Conservation (phyloP, 2,329 filamentous ascomycete genomes). For the Cercospora brassicicola region DNA sequence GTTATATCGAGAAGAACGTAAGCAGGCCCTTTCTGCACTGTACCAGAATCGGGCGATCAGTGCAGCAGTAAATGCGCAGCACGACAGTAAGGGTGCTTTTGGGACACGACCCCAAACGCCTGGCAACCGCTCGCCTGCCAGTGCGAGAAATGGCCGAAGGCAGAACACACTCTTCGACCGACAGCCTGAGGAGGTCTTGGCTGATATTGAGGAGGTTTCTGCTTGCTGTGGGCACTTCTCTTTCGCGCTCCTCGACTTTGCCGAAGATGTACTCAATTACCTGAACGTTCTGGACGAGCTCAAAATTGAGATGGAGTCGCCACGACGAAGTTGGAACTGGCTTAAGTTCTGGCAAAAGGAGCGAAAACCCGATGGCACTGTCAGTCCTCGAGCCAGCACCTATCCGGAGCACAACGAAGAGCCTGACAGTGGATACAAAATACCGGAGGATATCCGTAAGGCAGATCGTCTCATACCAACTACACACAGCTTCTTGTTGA, state of each 20-base stretch:
- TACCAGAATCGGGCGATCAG: conserved; percentile 79
- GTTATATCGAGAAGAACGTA: conserved; percentile 74
- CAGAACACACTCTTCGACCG: conserved; percentile 26
- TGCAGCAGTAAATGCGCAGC: conserved; percentile 36
- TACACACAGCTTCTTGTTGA: conserved; percentile 31
- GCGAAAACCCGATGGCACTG: conserved; percentile 5
- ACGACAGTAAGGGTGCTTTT: conserved; percentile 60
- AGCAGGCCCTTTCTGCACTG: conserved; percentile 72
- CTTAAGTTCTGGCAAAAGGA: conserved; percentile 68
- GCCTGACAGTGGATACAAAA: conserved; percentile 25
- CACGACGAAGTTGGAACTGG: conserved; percentile 75
- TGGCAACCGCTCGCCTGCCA: conserved; percentile 18
- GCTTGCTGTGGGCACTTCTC: conserved; percentile 98
- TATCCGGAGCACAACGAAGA: conserved; percentile 32
- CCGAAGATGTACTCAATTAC: conserved; percentile 82
- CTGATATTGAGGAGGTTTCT: conserved; percentile 94
- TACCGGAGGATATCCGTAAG: conserved; percentile 34
- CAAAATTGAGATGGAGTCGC: conserved; percentile 64
- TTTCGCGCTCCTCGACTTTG: conserved; percentile 86
- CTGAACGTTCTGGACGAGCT: conserved; percentile 82
- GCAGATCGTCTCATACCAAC: conserved; percentile 32
- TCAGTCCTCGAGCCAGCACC: conserved; percentile 23
- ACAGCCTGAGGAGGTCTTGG: conserved; percentile 65
- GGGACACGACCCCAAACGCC: conserved; percentile 48
- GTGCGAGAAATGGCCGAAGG: conserved; percentile 12